A percentile compares a stretch with the other conserved stretches of the same genome.
These are phyloP conservation scores for Skeletonema grethae DNA, from an alignment of 108 stramenopile genomes.

Conservation along the genomic window DNA sequence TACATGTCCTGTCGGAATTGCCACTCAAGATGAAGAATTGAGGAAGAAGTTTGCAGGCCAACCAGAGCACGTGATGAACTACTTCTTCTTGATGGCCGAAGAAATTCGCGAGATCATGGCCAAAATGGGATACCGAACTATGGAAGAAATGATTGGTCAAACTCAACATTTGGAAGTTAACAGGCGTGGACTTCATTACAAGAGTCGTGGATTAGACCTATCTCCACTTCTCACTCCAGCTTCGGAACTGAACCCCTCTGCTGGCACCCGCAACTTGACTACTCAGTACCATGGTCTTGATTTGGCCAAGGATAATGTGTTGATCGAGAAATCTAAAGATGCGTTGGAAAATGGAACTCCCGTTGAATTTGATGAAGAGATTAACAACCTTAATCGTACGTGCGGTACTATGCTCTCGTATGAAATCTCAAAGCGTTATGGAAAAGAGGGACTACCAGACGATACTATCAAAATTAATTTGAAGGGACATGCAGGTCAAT, in stretches of 20 bases:
- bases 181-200: constrained; percentile 91
- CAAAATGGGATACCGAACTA: constrained; percentile 89
- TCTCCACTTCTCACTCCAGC: constrained; percentile 92
- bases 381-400: constrained; percentile 94
- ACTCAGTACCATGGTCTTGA: constrained; percentile 91
- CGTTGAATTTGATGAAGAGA: constrained; percentile 79
- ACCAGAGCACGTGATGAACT: constrained; percentile 98
- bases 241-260: constrained; percentile 87
- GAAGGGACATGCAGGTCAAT: constrained; percentile 94
- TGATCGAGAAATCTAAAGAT: constrained; percentile 80
- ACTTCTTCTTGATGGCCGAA: constrained; percentile 95
- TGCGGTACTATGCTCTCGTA: constrained; percentile 94
- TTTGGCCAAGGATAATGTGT: constrained; percentile 78
- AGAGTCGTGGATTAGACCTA: constrained; percentile 94
- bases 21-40: constrained; percentile 96
- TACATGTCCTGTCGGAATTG: constrained; percentile 96
- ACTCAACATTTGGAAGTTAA: constrained; percentile 93
- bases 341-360: constrained; percentile 86
- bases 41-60: constrained; percentile 94
- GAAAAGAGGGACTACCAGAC: constrained; percentile 93
- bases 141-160: constrained; percentile 96
- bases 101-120: constrained; percentile 96
- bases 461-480: constrained; percentile 93
- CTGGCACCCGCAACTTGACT: constrained; percentile 77
- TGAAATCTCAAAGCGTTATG: constrained; percentile 88